These are phyloP conservation scores for Phytophthora cajani DNA, from an alignment of 352 stramenopile genomes.

Conservation along the genomic window DNA sequence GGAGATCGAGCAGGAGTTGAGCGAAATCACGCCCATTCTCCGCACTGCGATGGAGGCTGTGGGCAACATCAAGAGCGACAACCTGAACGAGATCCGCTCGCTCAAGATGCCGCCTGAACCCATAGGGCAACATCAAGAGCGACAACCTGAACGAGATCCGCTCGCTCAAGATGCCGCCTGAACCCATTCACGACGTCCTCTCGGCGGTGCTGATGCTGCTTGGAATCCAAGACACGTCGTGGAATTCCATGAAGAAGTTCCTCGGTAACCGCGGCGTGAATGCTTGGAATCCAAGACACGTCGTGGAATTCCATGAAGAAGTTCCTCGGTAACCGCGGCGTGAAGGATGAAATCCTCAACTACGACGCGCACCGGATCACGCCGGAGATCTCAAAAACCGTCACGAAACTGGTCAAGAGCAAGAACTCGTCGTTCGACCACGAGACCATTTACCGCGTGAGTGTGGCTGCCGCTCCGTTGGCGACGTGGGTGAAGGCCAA, in stretches of 20 bases:
- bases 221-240: slow-evolving; percentile 95
- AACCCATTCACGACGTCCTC: slow-evolving; percentile 95
- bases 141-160: slow-evolving; percentile 97
- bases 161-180: slow-evolving; percentile 95
- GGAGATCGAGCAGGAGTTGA: slow-evolving; percentile 94
- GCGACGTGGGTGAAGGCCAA: slow-evolving; percentile 97
- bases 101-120: slow-evolving; percentile 96
- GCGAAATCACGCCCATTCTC: slow-evolving; percentile 92
- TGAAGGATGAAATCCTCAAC: slow-evolving; percentile 98
- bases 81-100: slow-evolving; percentile 96
- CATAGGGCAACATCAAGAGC: slow-evolving; percentile 95
- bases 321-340: slow-evolving; percentile 94
- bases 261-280: slow-evolving; percentile 95
- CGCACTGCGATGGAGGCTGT: slow-evolving; percentile 92
- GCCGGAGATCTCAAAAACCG: slow-evolving; percentile 89
- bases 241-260: slow-evolving; percentile 98
- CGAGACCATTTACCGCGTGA: slow-evolving; percentile 94
- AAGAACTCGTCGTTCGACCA: slow-evolving; percentile 95
- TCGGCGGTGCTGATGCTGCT: slow-evolving; percentile 95
- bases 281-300: slow-evolving; percentile 95
- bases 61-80: slow-evolving; percentile 95
- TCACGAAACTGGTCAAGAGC: slow-evolving; percentile 93
- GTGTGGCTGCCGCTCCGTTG: slow-evolving; percentile 93
- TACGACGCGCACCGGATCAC: slow-evolving; percentile 94
- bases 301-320: slow-evolving; percentile 98